phyloP scores from a whole-genome alignment of 1,284 basidiomycete species.

The Agroathelia rolfsii region DNA sequence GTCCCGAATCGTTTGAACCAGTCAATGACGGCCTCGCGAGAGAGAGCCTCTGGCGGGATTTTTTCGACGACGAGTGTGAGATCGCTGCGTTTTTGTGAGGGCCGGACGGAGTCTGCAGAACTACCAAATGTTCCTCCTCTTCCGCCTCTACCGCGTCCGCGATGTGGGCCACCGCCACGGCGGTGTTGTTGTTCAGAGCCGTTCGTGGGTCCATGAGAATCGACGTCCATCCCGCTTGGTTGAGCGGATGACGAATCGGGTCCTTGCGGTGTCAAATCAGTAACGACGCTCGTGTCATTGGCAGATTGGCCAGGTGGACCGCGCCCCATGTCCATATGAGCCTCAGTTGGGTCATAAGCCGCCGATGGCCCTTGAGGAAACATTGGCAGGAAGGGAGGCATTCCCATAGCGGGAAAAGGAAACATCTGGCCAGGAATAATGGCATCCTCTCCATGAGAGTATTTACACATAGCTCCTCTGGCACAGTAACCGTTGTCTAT shows the following conservation, averaged over 20 bases:
- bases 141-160: constrained; percentile 31
- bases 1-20: constrained; percentile 93
- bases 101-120: constrained; percentile 56
- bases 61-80: constrained; percentile 92
- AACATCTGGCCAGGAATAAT: constrained; percentile 61
- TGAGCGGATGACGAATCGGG: too few relatives aligned
- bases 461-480: constrained; percentile 85
- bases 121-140: constrained; percentile 43
- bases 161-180: constrained; percentile 21
- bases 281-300: too few relatives aligned
- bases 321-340: constrained; percentile 73
- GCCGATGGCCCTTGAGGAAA: constrained; percentile 38
- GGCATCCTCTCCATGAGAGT: constrained; percentile 80
- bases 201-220: constrained; percentile 18
- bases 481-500: constrained; percentile 85
- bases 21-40: constrained; percentile 68
- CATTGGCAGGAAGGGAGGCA: constrained; percentile 55
- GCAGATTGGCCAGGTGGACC: too few relatives aligned
- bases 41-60: constrained; percentile 78
- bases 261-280: constrained; percentile 64
- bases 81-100: constrained; percentile 57
- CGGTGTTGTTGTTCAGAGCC: constrained; percentile 13
- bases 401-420: constrained; percentile 35
- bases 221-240: constrained; percentile 39
- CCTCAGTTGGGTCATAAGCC: constrained; percentile 68